Evolutionary conservation across 2,329 filamentous ascomycete species (phyloP).

Genomic region (Trichoderma endophyticum): DNA sequence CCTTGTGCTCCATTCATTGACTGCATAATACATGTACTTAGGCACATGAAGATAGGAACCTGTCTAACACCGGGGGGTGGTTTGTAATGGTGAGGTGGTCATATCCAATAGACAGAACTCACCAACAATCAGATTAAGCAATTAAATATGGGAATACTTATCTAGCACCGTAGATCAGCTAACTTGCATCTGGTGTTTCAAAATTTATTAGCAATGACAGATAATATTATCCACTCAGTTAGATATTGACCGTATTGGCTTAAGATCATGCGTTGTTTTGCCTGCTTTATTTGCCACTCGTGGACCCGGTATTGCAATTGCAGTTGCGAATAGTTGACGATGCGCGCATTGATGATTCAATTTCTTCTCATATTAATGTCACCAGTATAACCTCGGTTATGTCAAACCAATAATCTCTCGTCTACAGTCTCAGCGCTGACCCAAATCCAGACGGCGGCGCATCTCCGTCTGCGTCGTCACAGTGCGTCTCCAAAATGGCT

Average conservation of each 20-base stretch:
- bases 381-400: background rate
- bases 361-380: background rate
- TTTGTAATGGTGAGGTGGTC: too few species aligned
- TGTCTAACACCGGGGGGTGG: too few species aligned
- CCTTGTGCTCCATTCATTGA: too few species aligned
- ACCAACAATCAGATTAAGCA: too few species aligned
- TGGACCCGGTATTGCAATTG: background rate
- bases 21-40: too few species aligned
- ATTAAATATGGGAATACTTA: too few species aligned
- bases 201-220: too few species aligned
- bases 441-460: background rate
- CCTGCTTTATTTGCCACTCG: background rate
- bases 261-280: background rate
- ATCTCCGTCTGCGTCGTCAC: slow-evolving; percentile 10
- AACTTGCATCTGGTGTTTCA: too few species aligned
- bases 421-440: background rate
- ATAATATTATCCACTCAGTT: too few species aligned
- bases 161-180: too few species aligned
- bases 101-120: too few species aligned
- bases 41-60: too few species aligned
- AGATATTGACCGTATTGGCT: background rate
- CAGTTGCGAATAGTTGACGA: background rate
- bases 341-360: background rate
- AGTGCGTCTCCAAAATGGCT: background rate
- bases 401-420: background rate